Evolutionary conservation across 2,329 filamentous ascomycete genomes (phyloP), one percentile per base, ranked within the genome.

Genomic region (Bisporella sp.): DNA sequence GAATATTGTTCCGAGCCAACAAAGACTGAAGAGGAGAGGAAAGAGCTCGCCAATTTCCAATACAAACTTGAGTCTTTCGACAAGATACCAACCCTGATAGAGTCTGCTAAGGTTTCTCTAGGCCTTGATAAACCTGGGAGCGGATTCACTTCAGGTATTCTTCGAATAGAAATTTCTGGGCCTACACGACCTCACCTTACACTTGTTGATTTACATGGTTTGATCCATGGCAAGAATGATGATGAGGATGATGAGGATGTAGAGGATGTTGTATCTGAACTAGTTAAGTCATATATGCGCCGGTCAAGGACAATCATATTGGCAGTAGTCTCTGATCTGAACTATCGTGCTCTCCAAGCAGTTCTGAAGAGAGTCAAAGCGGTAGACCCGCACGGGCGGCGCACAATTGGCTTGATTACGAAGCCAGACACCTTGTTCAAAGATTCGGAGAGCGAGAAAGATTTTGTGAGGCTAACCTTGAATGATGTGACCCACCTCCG

Each of bases 191-290:
- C 72, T 2, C 73, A 79, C 13, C 67, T 83, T 21, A 82, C 79
- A 0, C 68, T 83, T 32, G 77, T 84, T 4, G 78, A 83, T 60
- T 67, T 83, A 2, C 79, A 79, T 0, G 79, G 79, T 1, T 63
- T 84, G 6, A 77, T 81, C 43, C 69, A 74, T 37, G 68, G 70
- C 0, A 64, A 70, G 7, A 73, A 67, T 11, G 69, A 70, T n/a
- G n/a, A 39, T 12, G 72, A 79, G 52, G 71, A 69, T 1, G 62
- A 62, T 2, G 60, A 60, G 1, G 76, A 77, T 44, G 69, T 72
- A 4, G 28, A 31, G 46, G 54, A 29, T 41, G 55, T 5, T 43
- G 46, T 31, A 44, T 56, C 31, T 55, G 58, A 28, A 54, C 57
- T 31, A 45, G 50, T 45, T 6, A 37, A 39, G 3, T 29, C 41